Evolutionary conservation across 805 yeast genomes (phyloP).

Genomic region (Candida maris): DNA sequence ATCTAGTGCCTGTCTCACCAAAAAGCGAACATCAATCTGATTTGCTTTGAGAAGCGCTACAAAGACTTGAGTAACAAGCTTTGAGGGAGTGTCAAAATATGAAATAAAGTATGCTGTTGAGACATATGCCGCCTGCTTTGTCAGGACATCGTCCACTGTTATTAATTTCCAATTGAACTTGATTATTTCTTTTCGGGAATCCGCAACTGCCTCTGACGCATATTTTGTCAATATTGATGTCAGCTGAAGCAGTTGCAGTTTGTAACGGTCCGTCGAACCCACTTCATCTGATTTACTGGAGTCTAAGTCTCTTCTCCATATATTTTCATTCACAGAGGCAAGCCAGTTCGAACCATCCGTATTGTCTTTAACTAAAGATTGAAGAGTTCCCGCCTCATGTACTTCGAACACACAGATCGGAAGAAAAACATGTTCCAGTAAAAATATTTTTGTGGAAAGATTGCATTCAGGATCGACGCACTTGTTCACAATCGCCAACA

Average conservation of each 20-base stretch:
- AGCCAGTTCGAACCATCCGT: slow-evolving; percentile 56
- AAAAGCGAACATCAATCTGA: slow-evolving; percentile 75
- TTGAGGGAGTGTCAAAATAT: slow-evolving; percentile 82
- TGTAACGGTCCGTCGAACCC: slow-evolving; percentile 67
- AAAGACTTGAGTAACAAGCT: slow-evolving; percentile 86
- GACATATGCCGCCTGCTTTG: slow-evolving; percentile 91
- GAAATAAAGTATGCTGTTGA: slow-evolving; percentile 83
- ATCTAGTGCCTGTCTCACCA: slow-evolving; percentile 86
- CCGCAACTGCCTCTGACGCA: slow-evolving; percentile 56
- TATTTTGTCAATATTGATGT: slow-evolving; percentile 73
- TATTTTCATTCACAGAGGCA: slow-evolving; percentile 50
- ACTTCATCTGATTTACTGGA: slow-evolving; percentile 50
- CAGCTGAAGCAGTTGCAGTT: slow-evolving; percentile 76
- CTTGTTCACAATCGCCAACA: slow-evolving; percentile 49
- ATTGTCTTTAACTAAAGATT: slow-evolving; percentile 13
- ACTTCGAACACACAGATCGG: slow-evolving; percentile 65
- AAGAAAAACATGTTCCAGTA: slow-evolving; percentile 60
- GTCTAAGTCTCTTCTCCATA: slow-evolving; percentile 71
- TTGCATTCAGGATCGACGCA: slow-evolving; percentile 43
- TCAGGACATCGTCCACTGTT: slow-evolving; percentile 79
- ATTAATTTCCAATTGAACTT: slow-evolving; percentile 94
- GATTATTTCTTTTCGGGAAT: slow-evolving; percentile 75
- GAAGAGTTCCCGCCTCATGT: slow-evolving; percentile 37
- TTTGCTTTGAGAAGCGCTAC: slow-evolving; percentile 84
- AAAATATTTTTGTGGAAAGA: slow-evolving; percentile 54